Evolutionary conservation across 805 yeast genomes (phyloP).

Genomic region (Wilhelminamyces savonicus): DNA sequence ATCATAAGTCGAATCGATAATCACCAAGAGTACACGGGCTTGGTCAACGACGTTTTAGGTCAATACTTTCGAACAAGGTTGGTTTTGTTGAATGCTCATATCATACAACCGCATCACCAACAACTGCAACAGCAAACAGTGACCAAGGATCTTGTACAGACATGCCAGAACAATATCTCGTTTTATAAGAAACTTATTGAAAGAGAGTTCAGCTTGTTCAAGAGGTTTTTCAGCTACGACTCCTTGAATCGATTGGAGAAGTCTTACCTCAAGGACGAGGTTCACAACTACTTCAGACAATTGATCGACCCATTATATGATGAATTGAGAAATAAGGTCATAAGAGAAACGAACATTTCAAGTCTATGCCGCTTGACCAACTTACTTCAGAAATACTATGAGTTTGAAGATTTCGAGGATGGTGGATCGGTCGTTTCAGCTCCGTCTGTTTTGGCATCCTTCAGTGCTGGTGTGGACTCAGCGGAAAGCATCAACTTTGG

Average conservation of each 20-base stretch:
- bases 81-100: conserved; percentile 39
- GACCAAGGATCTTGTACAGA: conserved; percentile 39
- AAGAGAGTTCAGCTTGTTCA: conserved; percentile 57
- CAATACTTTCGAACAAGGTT: conserved; percentile 57
- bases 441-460: conserved; percentile 3
- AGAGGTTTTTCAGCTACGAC: conserved; percentile 37
- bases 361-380: conserved; percentile 71
- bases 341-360: conserved; percentile 64
- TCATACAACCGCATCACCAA: conserved; percentile 14
- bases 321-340: conserved; percentile 53
- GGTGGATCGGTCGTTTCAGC: conserved; percentile 7
- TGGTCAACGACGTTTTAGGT: conserved; percentile 57
- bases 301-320: conserved; percentile 78
- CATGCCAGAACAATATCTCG: conserved; percentile 56
- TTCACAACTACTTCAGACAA: conserved; percentile 55
- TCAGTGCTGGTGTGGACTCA: conserved; percentile 4
- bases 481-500: conserved; percentile 41
- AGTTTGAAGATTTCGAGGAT: conserved; percentile 55
- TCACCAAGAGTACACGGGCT: conserved; percentile 56
- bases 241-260: conserved; percentile 8
- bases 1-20: conserved; percentile 30
- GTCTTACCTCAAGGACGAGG: conserved; percentile 17
- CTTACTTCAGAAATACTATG: conserved; percentile 60
- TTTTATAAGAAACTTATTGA: conserved; percentile 53
- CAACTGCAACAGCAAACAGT: conserved; percentile 4